These are phyloP conservation scores for Podospora pseudopauciseta DNA, from an alignment of 495 filamentous ascomycete species.

Conservation along the genomic window DNA sequence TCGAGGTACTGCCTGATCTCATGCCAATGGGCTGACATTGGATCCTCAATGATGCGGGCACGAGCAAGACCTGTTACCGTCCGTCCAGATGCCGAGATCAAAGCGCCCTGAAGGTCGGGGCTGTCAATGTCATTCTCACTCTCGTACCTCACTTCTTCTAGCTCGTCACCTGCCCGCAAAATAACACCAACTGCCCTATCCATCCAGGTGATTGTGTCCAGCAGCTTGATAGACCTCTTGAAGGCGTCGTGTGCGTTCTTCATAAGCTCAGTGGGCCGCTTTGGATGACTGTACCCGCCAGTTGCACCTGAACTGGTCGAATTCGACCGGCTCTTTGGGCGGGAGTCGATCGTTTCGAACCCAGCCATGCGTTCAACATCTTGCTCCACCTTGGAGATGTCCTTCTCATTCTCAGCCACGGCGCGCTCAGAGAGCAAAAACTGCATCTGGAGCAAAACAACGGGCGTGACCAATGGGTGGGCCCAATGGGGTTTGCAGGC, in stretches of 20 bases:
- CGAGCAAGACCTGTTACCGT: not conserved
- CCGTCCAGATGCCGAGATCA: not conserved
- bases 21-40: constrained; percentile 32
- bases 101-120: not conserved
- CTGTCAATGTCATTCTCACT: constrained; percentile 18
- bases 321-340: not conserved
- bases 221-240: constrained; percentile 30
- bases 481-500: constrained; percentile 33
- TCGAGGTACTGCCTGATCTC: constrained; percentile 36
- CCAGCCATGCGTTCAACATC: constrained; percentile 35
- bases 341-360: constrained; percentile 2
- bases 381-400: constrained; percentile 28
- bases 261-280: constrained; percentile 33
- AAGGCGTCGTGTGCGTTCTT: constrained; percentile 35
- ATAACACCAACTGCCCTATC: constrained; percentile 34
- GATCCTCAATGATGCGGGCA: constrained; percentile 13
- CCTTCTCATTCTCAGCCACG: constrained; percentile 30
- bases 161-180: constrained; percentile 32
- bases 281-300: not conserved
- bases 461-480: constrained; percentile 31
- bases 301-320: not conserved
- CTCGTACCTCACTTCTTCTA: constrained; percentile 19
- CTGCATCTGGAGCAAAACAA: constrained; percentile 35
- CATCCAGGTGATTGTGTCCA: constrained; percentile 37
- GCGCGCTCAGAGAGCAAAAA: constrained; percentile 33